A percentile compares a stretch with the other conserved stretches of the same genome.
phyloP scores from a whole-genome alignment of 2,329 filamentous ascomycete genomes.

The Aspergillus terreus region DNA sequence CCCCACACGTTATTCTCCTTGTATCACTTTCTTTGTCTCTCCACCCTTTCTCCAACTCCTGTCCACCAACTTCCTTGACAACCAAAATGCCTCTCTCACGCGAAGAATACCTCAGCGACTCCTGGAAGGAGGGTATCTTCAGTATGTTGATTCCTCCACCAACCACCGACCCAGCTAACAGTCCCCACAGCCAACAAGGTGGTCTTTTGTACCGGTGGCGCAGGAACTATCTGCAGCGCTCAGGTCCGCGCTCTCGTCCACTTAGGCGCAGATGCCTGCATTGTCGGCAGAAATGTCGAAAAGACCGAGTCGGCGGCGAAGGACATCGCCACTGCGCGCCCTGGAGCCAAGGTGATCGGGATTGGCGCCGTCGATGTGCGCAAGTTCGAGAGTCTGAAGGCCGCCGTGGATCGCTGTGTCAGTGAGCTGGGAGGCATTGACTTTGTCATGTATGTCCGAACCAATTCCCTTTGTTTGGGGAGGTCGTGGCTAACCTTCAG shows the following conservation, averaged over 20 bases:
- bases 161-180: constrained; percentile 6
- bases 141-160: constrained; percentile 47
- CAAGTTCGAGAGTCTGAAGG: constrained; percentile 63
- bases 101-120: constrained; percentile 64
- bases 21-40: not conserved
- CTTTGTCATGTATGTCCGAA: constrained; percentile 74
- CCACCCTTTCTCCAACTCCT: not conserved
- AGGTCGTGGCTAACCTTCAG: constrained; percentile 10
- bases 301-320: constrained; percentile 80
- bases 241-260: constrained; percentile 89
- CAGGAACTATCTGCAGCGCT: constrained; percentile 88
- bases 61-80: not conserved
- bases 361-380: constrained; percentile 74
- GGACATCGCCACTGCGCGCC: constrained; percentile 75
- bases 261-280: constrained; percentile 89
- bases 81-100: not conserved
- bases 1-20: not conserved
- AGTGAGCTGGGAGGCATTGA: constrained; percentile 84
- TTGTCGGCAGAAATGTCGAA: constrained; percentile 81
- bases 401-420: constrained; percentile 74
- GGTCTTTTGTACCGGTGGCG: constrained; percentile 91
- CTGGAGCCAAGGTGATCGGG: constrained; percentile 79
- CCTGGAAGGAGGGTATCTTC: constrained; percentile 87
- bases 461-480: not conserved
- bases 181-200: constrained; percentile 68